Evolutionary conservation across 1,139 yeast species (phyloP).

Genomic region (Hyphopichia burtonii): DNA sequence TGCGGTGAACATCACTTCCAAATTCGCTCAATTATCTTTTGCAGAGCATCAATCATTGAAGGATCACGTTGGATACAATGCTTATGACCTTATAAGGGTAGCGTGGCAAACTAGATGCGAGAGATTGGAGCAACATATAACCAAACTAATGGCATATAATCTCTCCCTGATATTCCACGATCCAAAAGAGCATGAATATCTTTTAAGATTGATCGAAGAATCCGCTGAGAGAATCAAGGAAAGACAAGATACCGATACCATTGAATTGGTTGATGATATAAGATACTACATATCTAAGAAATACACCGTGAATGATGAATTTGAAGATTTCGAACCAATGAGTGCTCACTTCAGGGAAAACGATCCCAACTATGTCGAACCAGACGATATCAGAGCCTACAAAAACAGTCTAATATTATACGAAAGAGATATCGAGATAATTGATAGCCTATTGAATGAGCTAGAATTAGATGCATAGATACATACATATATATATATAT

Average conservation of each 20-base stretch:
- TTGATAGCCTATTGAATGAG: conserved; percentile 44
- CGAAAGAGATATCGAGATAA: conserved; percentile 36
- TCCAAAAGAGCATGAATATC: conserved; percentile 20
- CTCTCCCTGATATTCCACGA: conserved; percentile 36
- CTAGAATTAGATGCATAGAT: conserved; percentile 47
- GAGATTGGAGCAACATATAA: conserved; percentile 62
- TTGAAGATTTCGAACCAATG: conserved; percentile 28
- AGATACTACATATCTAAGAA: conserved; percentile 60
- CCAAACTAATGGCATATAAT: conserved; percentile 55
- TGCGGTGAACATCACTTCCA: conserved; percentile 56
- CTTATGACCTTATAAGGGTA: conserved; percentile 58
- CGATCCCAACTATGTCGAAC: conserved; percentile 7
- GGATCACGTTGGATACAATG: conserved; percentile 28
- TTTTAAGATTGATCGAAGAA: conserved; percentile 26
- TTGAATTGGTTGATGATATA: conserved; percentile 76
- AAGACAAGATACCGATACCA: conserved; percentile 75
- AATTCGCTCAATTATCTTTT: conserved; percentile 18
- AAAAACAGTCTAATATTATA: conserved; percentile 19
- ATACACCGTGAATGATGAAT: conserved; percentile 35
- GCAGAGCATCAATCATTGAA: conserved; percentile 20
- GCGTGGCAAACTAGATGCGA: conserved; percentile 71
- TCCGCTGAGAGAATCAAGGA: conserved; percentile 58
- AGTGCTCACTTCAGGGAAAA: conserved; percentile 13
- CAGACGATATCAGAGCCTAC: conserved; percentile 31
- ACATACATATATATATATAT: too few relatives aligned